These are phyloP conservation scores for Cryptococcus sp. DNA, from an alignment of 1,284 basidiomycete genomes.

Conservation along the genomic window DNA sequence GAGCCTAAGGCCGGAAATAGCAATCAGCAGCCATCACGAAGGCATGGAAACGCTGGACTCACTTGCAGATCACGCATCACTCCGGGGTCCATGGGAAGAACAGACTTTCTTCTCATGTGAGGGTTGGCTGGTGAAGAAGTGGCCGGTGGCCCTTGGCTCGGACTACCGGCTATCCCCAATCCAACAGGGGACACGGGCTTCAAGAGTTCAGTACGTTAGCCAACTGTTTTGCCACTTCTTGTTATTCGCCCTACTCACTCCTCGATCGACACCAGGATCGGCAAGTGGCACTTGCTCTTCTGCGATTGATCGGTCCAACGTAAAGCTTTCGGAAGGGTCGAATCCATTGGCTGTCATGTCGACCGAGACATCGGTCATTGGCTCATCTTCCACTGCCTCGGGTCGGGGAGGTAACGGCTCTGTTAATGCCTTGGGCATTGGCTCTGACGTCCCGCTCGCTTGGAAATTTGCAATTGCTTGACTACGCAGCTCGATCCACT, in stretches of 20 bases:
- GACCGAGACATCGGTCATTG: slow-evolving; percentile 80
- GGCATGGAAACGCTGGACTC: slow-evolving; percentile 52
- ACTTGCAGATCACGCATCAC: slow-evolving; percentile 86
- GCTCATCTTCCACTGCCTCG: slow-evolving; percentile 73
- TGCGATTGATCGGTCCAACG: slow-evolving; percentile 72
- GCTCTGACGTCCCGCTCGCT: slow-evolving; percentile 62
- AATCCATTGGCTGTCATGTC: slow-evolving; percentile 82
- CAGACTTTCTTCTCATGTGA: slow-evolving; percentile 42
- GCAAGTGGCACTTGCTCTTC: slow-evolving; percentile 85
- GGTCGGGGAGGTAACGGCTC: slow-evolving; percentile 69
- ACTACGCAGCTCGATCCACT: slow-evolving; percentile 78
- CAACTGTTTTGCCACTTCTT: neutral
- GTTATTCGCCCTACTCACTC: slow-evolving; percentile 41
- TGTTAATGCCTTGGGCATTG: slow-evolving; percentile 68
- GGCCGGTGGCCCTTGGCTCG: slow-evolving; percentile 12
- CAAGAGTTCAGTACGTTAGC: slow-evolving; percentile 15
- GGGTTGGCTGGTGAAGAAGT: slow-evolving; percentile 17
- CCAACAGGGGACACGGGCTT: slow-evolving; percentile 29
- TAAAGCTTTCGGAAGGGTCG: slow-evolving; percentile 63
- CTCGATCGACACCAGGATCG: slow-evolving; percentile 73
- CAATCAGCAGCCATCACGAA: neutral
- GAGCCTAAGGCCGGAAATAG: slow-evolving; percentile 2
- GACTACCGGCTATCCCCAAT: slow-evolving; percentile 25
- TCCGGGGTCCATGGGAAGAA: slow-evolving; percentile 71
- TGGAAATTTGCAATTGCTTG: slow-evolving; percentile 70